Evolutionary conservation across 2,329 filamentous ascomycete species (phyloP).

Genomic region (Sarocladiaceae sp.): DNA sequence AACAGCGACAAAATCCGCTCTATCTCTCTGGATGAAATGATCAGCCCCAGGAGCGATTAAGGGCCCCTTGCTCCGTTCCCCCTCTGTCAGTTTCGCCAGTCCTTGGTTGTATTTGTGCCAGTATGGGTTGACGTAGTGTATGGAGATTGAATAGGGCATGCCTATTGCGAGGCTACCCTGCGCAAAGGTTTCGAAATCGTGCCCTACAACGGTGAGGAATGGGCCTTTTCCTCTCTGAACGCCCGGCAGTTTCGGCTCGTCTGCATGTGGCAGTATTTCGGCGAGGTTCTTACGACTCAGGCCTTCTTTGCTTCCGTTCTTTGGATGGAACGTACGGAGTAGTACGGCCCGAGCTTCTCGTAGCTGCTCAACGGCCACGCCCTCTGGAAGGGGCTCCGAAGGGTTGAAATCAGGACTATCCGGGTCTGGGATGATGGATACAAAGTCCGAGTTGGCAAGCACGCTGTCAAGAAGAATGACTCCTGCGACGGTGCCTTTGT

Average conservation of each 20-base stretch:
- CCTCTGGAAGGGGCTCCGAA: conserved; percentile 10
- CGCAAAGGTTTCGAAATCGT: conserved; percentile 18
- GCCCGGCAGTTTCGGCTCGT: conserved; percentile 13
- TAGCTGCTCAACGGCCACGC: conserved; percentile 12
- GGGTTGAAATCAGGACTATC: conserved; percentile 40
- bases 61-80: conserved; percentile 28
- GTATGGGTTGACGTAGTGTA: conserved; percentile 46
- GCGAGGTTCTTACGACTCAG: conserved; percentile 17
- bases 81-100: conserved; percentile 37
- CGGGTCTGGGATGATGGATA: conserved; percentile 52
- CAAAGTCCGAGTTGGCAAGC: conserved; percentile 52
- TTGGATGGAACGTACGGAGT: conserved; percentile 17
- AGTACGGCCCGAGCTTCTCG: conserved; percentile 13
- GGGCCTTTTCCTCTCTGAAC: not conserved
- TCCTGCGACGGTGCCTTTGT: conserved; percentile 39
- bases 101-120: conserved; percentile 53
- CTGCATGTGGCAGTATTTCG: conserved; percentile 15
- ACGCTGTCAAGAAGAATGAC: conserved; percentile 53
- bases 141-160: conserved; percentile 28
- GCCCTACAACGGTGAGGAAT: conserved; percentile 19
- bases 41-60: conserved; percentile 14
- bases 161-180: conserved; percentile 10
- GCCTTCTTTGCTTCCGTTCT: conserved; percentile 16
- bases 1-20: conserved; percentile 26
- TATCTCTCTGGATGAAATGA: conserved; percentile 44